Evolutionary conservation across 2,329 filamentous ascomycete genomes (phyloP).

Genomic region (Neopestalotiopsis sp.): DNA sequence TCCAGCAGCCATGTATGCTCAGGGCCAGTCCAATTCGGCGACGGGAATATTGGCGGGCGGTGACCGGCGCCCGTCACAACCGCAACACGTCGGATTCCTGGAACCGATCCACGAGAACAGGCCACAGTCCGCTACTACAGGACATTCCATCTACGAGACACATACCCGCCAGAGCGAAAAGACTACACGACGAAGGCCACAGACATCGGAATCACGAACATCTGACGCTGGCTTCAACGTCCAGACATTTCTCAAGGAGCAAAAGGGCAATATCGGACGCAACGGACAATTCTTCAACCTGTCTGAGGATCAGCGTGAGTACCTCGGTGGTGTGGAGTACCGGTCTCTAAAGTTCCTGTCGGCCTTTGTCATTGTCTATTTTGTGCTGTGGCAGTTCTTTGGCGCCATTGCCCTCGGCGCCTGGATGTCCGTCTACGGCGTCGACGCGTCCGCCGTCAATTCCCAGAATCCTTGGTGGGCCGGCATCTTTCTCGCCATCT

Average conservation of each 20-base stretch:
- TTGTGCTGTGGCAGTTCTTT: conserved; percentile 51
- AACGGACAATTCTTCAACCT: conserved; percentile 62
- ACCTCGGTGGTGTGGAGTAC: conserved; percentile 68
- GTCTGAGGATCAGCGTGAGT: conserved; percentile 56
- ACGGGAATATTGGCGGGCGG: conserved; percentile 2
- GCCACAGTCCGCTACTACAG: conserved; percentile 24
- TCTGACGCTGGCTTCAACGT: conserved; percentile 29
- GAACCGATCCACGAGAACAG: conserved; percentile 29
- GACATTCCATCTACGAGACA: conserved; percentile 20
- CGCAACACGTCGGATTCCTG: conserved; percentile 30
- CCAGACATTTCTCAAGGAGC: conserved; percentile 32
- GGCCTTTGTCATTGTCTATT: conserved; percentile 66
- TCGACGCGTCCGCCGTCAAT: conserved; percentile 54
- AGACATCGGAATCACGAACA: conserved; percentile 22
- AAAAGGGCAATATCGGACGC: conserved; percentile 34
- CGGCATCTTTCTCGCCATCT: conserved; percentile 70
- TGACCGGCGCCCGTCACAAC: conserved; percentile 18
- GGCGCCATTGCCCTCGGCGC: conserved; percentile 55
- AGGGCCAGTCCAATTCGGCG: conserved; percentile 1
- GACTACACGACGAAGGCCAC: conserved; percentile 23
- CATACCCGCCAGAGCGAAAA: conserved; percentile 26
- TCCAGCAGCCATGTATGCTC: not conserved
- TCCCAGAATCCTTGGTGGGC: conserved; percentile 71
- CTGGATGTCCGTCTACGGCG: conserved; percentile 60
- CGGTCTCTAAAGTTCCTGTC: conserved; percentile 64